Evolutionary conservation across 83 land plant species (phyloP), one percentile per base, ranked within the genome.

Genomic region (Diphasiastrum complanatum): DNA sequence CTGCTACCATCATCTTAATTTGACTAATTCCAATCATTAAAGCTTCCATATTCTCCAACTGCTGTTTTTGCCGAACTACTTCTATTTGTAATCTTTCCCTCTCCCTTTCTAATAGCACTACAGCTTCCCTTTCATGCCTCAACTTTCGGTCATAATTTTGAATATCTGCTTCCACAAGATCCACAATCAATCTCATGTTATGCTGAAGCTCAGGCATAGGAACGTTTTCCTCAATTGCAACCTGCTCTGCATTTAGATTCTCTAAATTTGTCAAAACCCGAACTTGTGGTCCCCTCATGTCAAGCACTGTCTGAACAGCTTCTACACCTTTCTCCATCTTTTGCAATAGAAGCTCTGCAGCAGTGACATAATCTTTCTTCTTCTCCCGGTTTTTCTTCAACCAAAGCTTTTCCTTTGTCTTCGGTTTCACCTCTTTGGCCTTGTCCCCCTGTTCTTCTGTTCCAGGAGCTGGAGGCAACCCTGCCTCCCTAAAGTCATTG

Each of bases 141-240:
- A 89, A 52, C 55, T 84, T 79, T 41, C 78, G 68, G 37, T 93
- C 86, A 50, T 74, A 43, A 37, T 76, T 83, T 63, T 86, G 86
- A 45, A 93, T 83, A 48, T 89, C 92, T 38, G 82, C 77, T 77
- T 81, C 99, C 12, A 85, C 85, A 64, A 79, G 54, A 48, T 93
- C 97, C 5, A 93, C 81, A 51, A 93, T 80, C 58, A 93, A 51
- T 71, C 71, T 86, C 35, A 93, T 24, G 70, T 93, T 93, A 47
- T 89, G 85, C 66, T 89, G 99, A 27, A 93, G 74, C 66, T 93
- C 99, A 1, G 99, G 97, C 97, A 89, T 89, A 0, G 93, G 89
- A 0, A 76, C 61, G 27, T 75, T 74, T 23, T 81, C 76, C 38
- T 93, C 89, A 50, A 72, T 78, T 0, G 76, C 85, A 28, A 71